A percentile compares a stretch with the other conserved stretches of the same genome.
These are phyloP conservation scores for Lactarius hengduanensis DNA, from an alignment of 768 basidiomycete genomes.

Conservation along the genomic window DNA sequence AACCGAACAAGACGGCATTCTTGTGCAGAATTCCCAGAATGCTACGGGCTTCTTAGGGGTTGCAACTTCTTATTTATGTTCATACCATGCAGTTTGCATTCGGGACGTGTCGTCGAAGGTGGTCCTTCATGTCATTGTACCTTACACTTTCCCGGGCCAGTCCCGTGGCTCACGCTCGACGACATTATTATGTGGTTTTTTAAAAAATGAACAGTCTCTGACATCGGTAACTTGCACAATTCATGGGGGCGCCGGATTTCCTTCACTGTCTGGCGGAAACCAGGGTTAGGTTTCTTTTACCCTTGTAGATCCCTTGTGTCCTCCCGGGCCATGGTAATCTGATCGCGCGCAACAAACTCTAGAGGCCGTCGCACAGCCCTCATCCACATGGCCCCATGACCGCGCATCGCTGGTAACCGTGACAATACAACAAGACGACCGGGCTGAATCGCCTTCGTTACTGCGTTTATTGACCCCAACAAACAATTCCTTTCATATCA, in stretches of 20 bases:
- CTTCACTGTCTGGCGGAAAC: not conserved
- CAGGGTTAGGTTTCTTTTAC: not conserved
- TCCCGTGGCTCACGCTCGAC: not conserved
- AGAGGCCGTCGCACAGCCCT: not conserved
- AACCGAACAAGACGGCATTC: not conserved
- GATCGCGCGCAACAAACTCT: not conserved
- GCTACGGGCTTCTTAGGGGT: not conserved
- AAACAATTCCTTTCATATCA: not conserved
- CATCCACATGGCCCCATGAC: not conserved
- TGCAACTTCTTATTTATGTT: not conserved
- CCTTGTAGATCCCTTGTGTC: not conserved
- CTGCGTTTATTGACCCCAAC: not conserved
- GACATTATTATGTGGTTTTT: not conserved
- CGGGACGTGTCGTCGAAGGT: not conserved
- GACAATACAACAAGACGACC: not conserved
- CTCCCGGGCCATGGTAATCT: not conserved
- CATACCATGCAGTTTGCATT: not conserved
- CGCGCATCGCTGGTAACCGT: not conserved
- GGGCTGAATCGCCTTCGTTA: too few species aligned
- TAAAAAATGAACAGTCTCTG: too few species aligned
- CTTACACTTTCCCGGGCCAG: not conserved
- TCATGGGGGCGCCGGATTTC: not conserved
- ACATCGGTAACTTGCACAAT: too few species aligned
- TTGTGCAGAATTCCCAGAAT: not conserved
- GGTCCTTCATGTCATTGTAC: not conserved